phyloP scores from a whole-genome alignment of 2,329 filamentous ascomycete species.

The Alternaria panax region DNA sequence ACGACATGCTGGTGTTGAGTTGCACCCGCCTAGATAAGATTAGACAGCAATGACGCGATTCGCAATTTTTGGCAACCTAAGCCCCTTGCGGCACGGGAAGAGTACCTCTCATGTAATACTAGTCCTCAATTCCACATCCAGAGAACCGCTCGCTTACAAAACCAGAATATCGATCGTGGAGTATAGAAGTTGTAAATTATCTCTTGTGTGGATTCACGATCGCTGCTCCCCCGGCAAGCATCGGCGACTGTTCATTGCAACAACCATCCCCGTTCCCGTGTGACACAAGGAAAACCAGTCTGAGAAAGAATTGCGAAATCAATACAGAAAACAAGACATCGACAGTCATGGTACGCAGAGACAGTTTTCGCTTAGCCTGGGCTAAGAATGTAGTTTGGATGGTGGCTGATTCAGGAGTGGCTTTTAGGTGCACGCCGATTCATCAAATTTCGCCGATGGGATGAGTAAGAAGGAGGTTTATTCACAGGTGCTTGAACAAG shows the following conservation, averaged over 20 bases:
- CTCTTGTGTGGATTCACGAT: constrained; percentile 1
- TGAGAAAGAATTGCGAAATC: not conserved
- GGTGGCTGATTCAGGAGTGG: not conserved
- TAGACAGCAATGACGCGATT: constrained; percentile 17
- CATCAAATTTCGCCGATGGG: constrained; percentile 73
- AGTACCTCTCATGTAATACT: constrained; percentile 1
- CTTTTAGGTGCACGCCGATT: constrained; percentile 74
- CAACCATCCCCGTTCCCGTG: not conserved
- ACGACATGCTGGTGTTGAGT: not conserved
- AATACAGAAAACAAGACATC: not conserved
- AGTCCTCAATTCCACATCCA: accelerated
- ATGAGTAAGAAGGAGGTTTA: constrained; percentile 77
- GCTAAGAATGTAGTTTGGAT: not conserved
- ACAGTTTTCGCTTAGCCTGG: not conserved
- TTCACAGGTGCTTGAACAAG: constrained; percentile 74
- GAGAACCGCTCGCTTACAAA: not conserved
- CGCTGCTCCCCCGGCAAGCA: constrained; percentile 3
- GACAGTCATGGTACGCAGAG: constrained; percentile 5
- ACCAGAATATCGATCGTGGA: not conserved
- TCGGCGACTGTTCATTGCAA: constrained; percentile 4
- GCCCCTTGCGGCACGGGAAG: constrained; percentile 1
- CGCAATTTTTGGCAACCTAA: constrained; percentile 13
- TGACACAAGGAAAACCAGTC: not conserved
- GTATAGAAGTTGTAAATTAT: not conserved
- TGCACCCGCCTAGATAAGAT: not conserved